phyloP scores from a whole-genome alignment of 768 basidiomycete species.

The Harrya chromipes region DNA sequence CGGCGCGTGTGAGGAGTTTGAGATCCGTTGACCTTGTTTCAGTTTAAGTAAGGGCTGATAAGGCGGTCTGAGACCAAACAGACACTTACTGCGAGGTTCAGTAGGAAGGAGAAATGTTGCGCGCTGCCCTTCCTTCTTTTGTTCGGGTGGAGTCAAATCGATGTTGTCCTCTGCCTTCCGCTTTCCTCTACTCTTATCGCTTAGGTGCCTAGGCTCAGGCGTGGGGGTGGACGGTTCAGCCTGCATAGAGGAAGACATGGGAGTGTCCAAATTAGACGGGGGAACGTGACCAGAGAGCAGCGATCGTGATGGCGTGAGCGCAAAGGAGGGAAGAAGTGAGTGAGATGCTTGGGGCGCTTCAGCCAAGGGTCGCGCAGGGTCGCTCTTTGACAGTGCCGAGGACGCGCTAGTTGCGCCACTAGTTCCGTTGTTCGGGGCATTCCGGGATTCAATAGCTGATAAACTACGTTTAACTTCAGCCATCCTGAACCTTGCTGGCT shows the following conservation, averaged over 20 bases:
- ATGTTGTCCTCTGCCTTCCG: conserved; percentile 72
- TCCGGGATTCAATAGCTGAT: conserved; percentile 23
- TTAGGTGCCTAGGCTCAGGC: conserved; percentile 29
- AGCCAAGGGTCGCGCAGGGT: conserved; percentile 13
- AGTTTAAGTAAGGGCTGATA: conserved; percentile 25
- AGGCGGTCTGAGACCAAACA: conserved; percentile 19
- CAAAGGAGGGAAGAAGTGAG: conserved; percentile 11
- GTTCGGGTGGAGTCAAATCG: conserved; percentile 67
- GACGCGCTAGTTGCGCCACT: conserved; percentile 15
- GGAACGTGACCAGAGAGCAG: conserved; percentile 12
- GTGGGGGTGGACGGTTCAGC: conserved; percentile 32
- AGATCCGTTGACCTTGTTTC: conserved; percentile 50
- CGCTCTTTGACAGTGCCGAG: conserved; percentile 11
- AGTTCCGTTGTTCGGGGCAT: conserved; percentile 10
- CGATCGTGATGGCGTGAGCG: conserved; percentile 20
- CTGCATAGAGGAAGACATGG: conserved; percentile 14
- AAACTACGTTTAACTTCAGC: conserved; percentile 25
- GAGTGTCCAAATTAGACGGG: not conserved
- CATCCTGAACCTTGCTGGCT: conserved; percentile 9
- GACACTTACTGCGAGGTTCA: conserved; percentile 55
- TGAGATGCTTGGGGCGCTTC: conserved; percentile 8
- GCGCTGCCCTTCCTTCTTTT: conserved; percentile 44
- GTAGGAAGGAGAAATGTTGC: conserved; percentile 60
- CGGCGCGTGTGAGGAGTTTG: conserved; percentile 57
- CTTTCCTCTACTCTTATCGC: conserved; percentile 52